Evolutionary conservation across 352 stramenopile species (phyloP), one percentile per base, ranked within the genome.

Genomic region (Paralagenidium karlingii): DNA sequence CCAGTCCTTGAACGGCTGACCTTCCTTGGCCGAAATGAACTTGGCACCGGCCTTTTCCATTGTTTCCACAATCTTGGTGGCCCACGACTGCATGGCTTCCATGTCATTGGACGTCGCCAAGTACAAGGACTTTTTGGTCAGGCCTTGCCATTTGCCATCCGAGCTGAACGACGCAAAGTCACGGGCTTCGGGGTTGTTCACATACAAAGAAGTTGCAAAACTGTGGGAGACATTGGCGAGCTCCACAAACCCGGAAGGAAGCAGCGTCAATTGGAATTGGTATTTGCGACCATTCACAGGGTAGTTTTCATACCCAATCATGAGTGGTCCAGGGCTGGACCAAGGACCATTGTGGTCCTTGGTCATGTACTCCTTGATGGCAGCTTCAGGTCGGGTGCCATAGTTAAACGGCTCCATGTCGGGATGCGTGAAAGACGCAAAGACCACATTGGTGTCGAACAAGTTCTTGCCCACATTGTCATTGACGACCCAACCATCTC

Each of bases 221-320:
- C 56, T 53, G 40, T 76, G 60, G 12, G 51, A 18, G 21, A 56
- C 38, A 8, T 34, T 30, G 16, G 43, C 43, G 38, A 55, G 64
- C 20, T 67, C 41, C 12, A 47, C 50, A 31, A 76, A 78, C 11
- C 71, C 71, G 10, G 55, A 50, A 2, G 55, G 38, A 12, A 79
- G 45, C 8, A 73, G 48, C 0, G 71, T 79, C 5, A 55, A 60
- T 49, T 85, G 71, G 51, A 82, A 78, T 24, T 82, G 57, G 47
- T 78, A 85, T 36, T 33, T 28, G 9, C 64, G 65, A 21, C 59
- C 61, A 26, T 69, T 56, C 21, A 80, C 63, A 12, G 49, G 41
- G 37, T 73, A 75, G 45, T 51, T 73, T 39, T 86, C 64, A 37
- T 77, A 82, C 8, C 44, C 63, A 45, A 82, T 64, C 12, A 85